Conservation (phyloP, 306 rosid species). For the Dalbergia oliveri region DNA sequence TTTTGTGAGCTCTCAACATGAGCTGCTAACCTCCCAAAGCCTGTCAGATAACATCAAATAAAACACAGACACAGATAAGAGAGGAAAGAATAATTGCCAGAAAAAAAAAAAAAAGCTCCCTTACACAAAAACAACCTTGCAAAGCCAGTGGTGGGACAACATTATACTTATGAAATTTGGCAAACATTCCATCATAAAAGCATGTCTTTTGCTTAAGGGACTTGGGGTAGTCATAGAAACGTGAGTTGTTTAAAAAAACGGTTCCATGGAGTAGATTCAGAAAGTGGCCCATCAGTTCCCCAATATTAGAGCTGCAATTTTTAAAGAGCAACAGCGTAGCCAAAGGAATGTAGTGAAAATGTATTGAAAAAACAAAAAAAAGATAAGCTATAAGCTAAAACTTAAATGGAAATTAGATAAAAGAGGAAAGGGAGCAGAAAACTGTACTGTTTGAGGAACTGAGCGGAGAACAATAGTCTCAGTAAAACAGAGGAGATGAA, state of each 20-base stretch:
- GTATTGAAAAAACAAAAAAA: not conserved
- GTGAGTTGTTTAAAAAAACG: slow-evolving; percentile 44
- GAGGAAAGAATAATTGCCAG: not conserved
- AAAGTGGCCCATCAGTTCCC: slow-evolving; percentile 56
- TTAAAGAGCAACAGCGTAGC: not conserved
- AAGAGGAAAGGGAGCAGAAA: not conserved
- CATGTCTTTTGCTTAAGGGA: slow-evolving; percentile 41
- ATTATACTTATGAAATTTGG: slow-evolving; percentile 42
- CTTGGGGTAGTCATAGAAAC: slow-evolving; percentile 50
- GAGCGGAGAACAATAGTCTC: not conserved
- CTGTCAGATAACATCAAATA: slow-evolving; percentile 58
- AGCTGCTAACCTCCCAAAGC: slow-evolving; percentile 45
- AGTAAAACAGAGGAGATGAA: too few species aligned
- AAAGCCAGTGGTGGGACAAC: slow-evolving; percentile 44
- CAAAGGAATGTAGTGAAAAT: not conserved
- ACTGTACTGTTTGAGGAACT: not conserved
- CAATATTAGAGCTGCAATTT: slow-evolving; percentile 27
- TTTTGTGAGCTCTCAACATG: slow-evolving; percentile 48
- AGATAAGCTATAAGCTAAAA: not conserved
- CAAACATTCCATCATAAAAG: slow-evolving; percentile 38
- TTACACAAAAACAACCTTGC: slow-evolving; percentile 53
- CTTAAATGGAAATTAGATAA: not conserved
- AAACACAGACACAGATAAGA: slow-evolving; percentile 4
- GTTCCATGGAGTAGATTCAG: slow-evolving; percentile 57
- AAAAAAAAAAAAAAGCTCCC: not conserved